Conservation (phyloP, 257 asterid species). For the Penstemon newberryi region DNA sequence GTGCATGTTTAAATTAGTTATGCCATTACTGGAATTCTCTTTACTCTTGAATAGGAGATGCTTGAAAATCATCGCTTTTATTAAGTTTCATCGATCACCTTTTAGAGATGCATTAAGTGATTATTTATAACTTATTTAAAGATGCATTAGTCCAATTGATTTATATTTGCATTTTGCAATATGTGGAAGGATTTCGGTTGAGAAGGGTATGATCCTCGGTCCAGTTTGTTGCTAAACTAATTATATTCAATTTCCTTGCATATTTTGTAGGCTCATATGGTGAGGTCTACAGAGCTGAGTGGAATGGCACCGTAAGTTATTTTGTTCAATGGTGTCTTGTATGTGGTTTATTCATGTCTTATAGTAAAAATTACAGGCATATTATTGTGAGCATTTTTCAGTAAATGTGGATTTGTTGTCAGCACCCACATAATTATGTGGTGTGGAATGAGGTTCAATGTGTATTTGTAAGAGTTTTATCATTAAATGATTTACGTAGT, state of each 20-base stretch:
- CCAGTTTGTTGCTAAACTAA: constrained; percentile 21
- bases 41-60: too few species aligned
- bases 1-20: not conserved
- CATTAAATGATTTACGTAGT: not conserved
- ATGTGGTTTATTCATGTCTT: constrained; percentile 16
- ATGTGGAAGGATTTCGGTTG: not conserved
- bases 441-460: constrained; percentile 1
- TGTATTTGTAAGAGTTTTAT: not conserved
- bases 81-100: not conserved
- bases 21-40: too few species aligned
- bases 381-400: constrained; percentile 2
- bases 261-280: constrained; percentile 86
- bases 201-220: not conserved
- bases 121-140: constrained; percentile 2
- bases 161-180: too few species aligned
- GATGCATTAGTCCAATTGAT: not conserved
- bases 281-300: constrained; percentile 92
- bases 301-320: constrained; percentile 91
- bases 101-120: not conserved
- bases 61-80: not conserved
- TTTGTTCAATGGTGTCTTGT: constrained; percentile 27
- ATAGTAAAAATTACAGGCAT: not conserved
- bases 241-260: constrained; percentile 22
- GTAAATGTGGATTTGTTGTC: constrained; percentile 7
- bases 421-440: not conserved